Base-by-base conservation (phyloP, 768 basidiomycete genomes). In the Xerocomellus amylosporus region DNA sequence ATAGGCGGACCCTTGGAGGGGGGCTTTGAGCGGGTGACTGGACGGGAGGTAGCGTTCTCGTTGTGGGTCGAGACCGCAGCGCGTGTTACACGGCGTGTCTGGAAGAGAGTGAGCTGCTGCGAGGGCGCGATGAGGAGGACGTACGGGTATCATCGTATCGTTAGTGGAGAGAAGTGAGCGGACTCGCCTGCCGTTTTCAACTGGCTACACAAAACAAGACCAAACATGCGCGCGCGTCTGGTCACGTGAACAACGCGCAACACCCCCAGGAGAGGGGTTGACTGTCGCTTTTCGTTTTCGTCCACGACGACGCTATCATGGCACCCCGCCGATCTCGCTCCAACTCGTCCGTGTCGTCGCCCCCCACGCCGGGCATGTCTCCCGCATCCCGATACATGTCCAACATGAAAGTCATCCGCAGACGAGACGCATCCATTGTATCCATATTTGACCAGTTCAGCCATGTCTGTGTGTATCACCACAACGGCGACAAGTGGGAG, bases 371-470 rank as follows among this genome's bases (percentile, higher is more conserved):
- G 46, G 81, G 83, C 58, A 88, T 87, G 84, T 80, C 86, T 5
- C 77, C 84, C 13, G 77, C 79, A 8, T 80, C 83, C 30, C 73
- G 86, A 67, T 90, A 92, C 69, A 72, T 81, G 60, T 81, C 83
- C 70, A 93, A 93, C 74, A 82, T 93, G 73, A 89, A 84, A 64
- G 88, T 90, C 53, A 77, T 93, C 24, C 81, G 86, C 46, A 80
- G 87, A 57, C 79, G 88, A 64, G 90, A 93, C 65, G 83, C 90
- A 13, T 83, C 87, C 33, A 91, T 93, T 61, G 73, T 79, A 50
- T 83, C 85, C 31, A 90, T 93, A 63, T 84, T 91, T 61, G 90
- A 93, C 74, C 88, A 91, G 64, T 91, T 92, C 77, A 88, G 86
- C 62, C 88, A 92, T 74, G 89, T 90, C 51, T 90, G 89, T 73